Evolutionary conservation across 108 stramenopile species (phyloP).

Genomic region (Nitzschia sp.): DNA sequence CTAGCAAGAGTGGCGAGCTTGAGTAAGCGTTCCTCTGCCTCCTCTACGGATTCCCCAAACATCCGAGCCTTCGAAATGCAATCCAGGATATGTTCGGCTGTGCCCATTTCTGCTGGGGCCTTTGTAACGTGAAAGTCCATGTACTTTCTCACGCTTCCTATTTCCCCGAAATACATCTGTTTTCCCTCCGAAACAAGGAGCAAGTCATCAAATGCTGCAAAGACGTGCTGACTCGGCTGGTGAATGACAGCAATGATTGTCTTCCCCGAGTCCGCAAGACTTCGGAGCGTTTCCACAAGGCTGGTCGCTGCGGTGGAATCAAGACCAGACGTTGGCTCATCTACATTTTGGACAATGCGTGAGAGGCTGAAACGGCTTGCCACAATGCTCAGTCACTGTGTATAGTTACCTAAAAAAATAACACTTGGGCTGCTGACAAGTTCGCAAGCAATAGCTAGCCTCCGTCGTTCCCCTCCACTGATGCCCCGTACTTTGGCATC

Average conservation of each 20-base stretch:
- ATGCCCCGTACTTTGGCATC: slow-evolving; percentile 80
- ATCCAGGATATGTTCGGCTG: slow-evolving; percentile 81
- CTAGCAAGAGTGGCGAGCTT: slow-evolving; percentile 44
- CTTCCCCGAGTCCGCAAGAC: slow-evolving; percentile 78
- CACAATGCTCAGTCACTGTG: no score
- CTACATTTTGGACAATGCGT: no score
- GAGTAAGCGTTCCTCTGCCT: slow-evolving; percentile 52
- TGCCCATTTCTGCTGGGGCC: slow-evolving; percentile 60
- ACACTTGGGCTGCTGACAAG: slow-evolving; percentile 78
- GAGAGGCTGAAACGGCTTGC: no score
- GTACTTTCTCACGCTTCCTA: slow-evolving; percentile 57
- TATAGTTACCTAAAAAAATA: slow-evolving; percentile 84
- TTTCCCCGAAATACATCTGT: slow-evolving; percentile 83
- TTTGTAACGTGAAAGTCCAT: slow-evolving; percentile 54
- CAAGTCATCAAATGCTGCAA: slow-evolving; percentile 84
- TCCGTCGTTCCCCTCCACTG: slow-evolving; percentile 85
- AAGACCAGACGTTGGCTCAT: no score
- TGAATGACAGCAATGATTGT: slow-evolving; percentile 89
- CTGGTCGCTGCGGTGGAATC: slow-evolving; percentile 78
- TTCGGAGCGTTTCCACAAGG: slow-evolving; percentile 68
- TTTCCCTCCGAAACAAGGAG: slow-evolving; percentile 83
- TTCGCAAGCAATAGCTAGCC: slow-evolving; percentile 87
- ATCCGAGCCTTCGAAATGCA: slow-evolving; percentile 61
- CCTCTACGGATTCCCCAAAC: slow-evolving; percentile 42
- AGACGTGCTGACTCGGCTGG: slow-evolving; percentile 84